Conservation (phyloP, 495 filamentous ascomycete genomes). For the Aspergillus sclerotioniger region DNA sequence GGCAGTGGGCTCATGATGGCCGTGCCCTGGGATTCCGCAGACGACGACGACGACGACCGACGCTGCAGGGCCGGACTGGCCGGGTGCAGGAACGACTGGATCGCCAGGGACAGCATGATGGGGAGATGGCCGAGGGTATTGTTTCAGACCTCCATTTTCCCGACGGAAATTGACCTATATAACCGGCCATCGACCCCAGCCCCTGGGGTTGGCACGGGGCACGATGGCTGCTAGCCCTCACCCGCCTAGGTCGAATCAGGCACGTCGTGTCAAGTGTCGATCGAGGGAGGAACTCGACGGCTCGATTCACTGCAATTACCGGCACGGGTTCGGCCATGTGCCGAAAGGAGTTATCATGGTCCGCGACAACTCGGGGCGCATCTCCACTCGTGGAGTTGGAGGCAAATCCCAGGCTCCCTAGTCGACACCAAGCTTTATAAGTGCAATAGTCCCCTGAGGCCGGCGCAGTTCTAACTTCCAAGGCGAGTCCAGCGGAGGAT, state of each 20-base stretch:
- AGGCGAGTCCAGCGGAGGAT: neutral
- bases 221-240: neutral
- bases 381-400: neutral
- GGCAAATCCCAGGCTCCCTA: neutral
- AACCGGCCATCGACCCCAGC: neutral
- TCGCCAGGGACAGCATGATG: neutral
- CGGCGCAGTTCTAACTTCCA: neutral
- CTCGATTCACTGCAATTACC: neutral
- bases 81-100: neutral
- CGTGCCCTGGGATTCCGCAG: neutral
- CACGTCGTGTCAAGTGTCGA: neutral
- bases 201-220: neutral
- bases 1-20: neutral
- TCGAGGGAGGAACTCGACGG: neutral
- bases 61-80: neutral
- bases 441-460: neutral
- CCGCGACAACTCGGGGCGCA: neutral
- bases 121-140: neutral
- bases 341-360: slow-evolving; percentile 5
- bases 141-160: neutral
- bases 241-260: neutral
- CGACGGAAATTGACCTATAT: neutral
- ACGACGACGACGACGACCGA: no score
- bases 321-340: neutral
- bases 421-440: neutral